Conservation (phyloP, 345 rosid genomes). For the Eucalyptus polybractea region DNA sequence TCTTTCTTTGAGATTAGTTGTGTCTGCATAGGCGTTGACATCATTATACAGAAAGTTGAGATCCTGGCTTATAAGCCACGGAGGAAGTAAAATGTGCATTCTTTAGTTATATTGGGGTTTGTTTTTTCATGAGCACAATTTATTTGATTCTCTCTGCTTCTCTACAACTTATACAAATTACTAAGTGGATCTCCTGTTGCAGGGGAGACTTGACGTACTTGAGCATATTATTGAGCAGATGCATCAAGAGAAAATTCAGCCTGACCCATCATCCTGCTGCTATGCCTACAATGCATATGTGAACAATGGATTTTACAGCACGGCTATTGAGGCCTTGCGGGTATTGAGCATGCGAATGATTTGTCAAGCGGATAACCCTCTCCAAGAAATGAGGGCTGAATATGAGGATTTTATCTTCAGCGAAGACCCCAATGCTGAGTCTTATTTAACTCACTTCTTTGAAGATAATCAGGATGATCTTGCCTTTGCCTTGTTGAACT, state of each 20-base stretch:
- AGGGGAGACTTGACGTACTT: constrained; percentile 55
- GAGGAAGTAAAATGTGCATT: neutral
- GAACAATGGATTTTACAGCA: constrained; percentile 15
- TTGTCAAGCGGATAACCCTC: constrained; percentile 10
- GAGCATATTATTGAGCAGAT: constrained; percentile 56
- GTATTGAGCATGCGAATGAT: constrained; percentile 68
- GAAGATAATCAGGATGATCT: constrained; percentile 20
- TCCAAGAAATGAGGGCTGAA: constrained; percentile 26
- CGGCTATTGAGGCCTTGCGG: constrained; percentile 67
- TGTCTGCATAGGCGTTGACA: neutral
- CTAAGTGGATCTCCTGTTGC: neutral
- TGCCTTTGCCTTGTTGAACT: constrained; percentile 39
- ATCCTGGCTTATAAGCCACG: neutral
- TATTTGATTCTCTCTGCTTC: neutral
- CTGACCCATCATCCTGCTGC: constrained; percentile 63
- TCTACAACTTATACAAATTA: neutral
- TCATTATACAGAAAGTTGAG: neutral
- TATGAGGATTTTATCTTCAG: constrained; percentile 39
- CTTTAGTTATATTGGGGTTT: neutral
- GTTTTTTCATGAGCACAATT: neutral
- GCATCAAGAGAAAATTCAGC: constrained; percentile 41
- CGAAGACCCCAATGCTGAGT: constrained; percentile 52
- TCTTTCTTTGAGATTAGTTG: neutral
- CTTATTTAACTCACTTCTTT: constrained; percentile 28
- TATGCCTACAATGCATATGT: constrained; percentile 40